These are phyloP conservation scores for Camelina hispida DNA, from an alignment of 345 rosid genomes.

Conservation along the genomic window DNA sequence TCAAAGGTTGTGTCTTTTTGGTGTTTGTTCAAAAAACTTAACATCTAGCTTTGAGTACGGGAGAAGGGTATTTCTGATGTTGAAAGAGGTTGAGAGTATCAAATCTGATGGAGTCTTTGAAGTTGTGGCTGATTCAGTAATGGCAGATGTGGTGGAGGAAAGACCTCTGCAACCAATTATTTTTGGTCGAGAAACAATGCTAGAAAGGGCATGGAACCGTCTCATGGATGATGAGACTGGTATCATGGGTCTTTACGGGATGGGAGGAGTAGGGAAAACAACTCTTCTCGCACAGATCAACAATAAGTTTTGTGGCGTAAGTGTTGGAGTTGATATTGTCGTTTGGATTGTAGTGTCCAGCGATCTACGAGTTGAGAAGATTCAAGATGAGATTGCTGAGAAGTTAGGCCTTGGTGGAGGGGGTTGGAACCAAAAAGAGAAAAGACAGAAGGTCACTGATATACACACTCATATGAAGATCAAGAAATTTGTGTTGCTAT, in stretches of 20 bases:
- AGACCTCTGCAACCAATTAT: background rate
- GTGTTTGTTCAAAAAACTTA: background rate
- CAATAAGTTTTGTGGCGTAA: background rate
- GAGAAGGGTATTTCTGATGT: background rate
- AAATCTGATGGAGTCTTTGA: slow-evolving; percentile 1
- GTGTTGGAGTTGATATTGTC: background rate
- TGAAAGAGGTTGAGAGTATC: background rate
- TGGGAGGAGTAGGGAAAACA: slow-evolving; percentile 41
- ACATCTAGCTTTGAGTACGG: background rate
- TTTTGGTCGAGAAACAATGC: slow-evolving; percentile 23
- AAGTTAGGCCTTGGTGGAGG: background rate
- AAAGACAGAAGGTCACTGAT: background rate
- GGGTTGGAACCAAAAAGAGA: background rate
- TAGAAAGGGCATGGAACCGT: slow-evolving; percentile 15
- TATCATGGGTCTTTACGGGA: slow-evolving; percentile 26
- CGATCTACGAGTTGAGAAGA: background rate
- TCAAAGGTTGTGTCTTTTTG: slow-evolving; percentile 6
- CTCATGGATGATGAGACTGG: background rate
- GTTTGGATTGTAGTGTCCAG: slow-evolving; percentile 32
- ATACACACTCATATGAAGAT: background rate
- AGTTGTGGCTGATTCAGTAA: background rate
- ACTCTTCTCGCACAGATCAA: slow-evolving; percentile 37
- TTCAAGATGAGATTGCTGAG: slow-evolving; percentile 8
- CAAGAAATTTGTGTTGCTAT: slow-evolving; percentile 4
- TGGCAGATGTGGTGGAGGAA: background rate